phyloP scores from a whole-genome alignment of 495 filamentous ascomycete genomes.

The Staphylotrichum longicolle region DNA sequence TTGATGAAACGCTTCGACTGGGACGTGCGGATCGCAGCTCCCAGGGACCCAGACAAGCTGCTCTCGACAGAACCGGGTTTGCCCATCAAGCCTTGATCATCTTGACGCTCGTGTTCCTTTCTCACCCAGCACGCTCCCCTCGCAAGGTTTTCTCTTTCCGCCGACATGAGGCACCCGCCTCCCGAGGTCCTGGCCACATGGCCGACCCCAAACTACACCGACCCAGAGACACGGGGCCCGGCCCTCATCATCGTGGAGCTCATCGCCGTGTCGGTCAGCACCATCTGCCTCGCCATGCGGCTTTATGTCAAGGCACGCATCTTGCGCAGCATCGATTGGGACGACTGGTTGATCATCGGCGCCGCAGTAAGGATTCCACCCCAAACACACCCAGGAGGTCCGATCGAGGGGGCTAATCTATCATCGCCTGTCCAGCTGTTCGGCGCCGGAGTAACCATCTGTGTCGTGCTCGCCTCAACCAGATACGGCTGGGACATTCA shows the following conservation, averaged over 20 bases:
- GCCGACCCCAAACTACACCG: constrained; percentile 55
- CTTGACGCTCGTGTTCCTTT: no score
- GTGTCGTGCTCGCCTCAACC: constrained; percentile 27
- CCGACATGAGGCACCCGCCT: constrained; percentile 48
- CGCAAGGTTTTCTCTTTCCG: background rate
- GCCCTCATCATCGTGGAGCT: constrained; percentile 29
- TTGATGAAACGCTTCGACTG: no score
- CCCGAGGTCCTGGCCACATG: constrained; percentile 44
- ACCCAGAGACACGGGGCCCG: constrained; percentile 52
- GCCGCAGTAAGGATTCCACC: constrained; percentile 21
- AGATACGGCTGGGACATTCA: constrained; percentile 32
- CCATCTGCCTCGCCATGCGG: constrained; percentile 25
- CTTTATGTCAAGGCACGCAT: constrained; percentile 25
- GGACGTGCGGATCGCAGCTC: no score
- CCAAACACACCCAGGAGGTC: no score
- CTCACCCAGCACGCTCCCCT: no score
- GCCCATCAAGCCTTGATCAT: no score
- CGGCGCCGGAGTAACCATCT: constrained; percentile 26
- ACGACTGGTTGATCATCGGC: constrained; percentile 35
- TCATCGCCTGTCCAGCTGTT: constrained; percentile 19
- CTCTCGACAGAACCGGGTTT: no score
- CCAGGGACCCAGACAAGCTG: no score
- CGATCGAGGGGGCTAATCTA: background rate
- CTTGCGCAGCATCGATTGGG: constrained; percentile 23
- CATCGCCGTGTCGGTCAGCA: constrained; percentile 21